Evolutionary conservation across 1,284 basidiomycete species (phyloP).

Genomic region (Veloboletus limbatus): DNA sequence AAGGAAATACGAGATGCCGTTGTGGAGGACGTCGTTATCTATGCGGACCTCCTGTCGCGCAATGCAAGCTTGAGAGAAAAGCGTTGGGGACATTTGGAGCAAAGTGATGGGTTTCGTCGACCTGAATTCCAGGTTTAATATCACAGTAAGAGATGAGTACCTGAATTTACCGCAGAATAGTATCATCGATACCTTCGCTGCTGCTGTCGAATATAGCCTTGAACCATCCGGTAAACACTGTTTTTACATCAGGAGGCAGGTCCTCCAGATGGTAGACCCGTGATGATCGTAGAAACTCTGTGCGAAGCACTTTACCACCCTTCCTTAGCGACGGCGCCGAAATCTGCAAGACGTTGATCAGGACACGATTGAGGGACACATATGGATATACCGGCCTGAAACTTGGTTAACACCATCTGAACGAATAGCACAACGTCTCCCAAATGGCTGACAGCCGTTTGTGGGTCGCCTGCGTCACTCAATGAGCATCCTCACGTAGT

Average conservation of each 20-base stretch:
- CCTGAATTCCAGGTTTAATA: conserved; percentile 37
- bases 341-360: conserved; percentile 20
- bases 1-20: conserved; percentile 74
- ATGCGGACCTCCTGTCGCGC: conserved; percentile 50
- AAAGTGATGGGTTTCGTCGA: conserved; percentile 67
- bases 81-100: conserved; percentile 59
- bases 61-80: conserved; percentile 62
- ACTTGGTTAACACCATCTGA: conserved; percentile 60
- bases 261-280: conserved; percentile 42
- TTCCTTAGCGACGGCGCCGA: conserved; percentile 36
- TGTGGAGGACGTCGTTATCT: conserved; percentile 62
- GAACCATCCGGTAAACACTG: conserved; percentile 59
- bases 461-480: conserved; percentile 58
- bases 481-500: conserved; percentile 5
- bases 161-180: conserved; percentile 58
- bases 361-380: background rate
- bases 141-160: background rate
- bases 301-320: conserved; percentile 44
- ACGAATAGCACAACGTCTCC: conserved; percentile 73
- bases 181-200: conserved; percentile 80
- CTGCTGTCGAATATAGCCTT: conserved; percentile 73
- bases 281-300: conserved; percentile 52
- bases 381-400: conserved; percentile 50
- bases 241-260: conserved; percentile 47
- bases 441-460: conserved; percentile 70